Evolutionary conservation across 495 filamentous ascomycete species (phyloP).

Genomic region (Bacidia rubella): DNA sequence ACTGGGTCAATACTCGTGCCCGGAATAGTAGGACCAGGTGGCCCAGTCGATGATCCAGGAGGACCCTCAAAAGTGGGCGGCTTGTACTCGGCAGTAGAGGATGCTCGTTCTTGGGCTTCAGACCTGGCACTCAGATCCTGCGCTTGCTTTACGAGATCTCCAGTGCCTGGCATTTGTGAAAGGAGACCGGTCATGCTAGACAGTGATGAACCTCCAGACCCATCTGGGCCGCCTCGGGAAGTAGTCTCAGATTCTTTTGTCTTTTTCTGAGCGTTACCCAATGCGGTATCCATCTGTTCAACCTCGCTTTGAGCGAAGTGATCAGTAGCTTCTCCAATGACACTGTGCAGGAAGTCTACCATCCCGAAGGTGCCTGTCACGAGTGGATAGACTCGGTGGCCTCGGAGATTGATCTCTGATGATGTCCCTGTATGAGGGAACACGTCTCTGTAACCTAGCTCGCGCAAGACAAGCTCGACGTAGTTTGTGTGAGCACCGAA

Average conservation of each 20-base stretch:
- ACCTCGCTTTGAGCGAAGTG: conserved; percentile 94
- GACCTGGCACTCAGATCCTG: conserved; percentile 60
- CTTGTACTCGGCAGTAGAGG: conserved; percentile 20
- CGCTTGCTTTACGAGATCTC: conserved; percentile 64
- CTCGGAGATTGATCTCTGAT: conserved; percentile 59
- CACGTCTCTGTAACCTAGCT: conserved; percentile 68
- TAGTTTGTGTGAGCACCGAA: conserved; percentile 96
- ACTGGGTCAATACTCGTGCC: conserved; percentile 72
- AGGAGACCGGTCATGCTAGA: conserved; percentile 54
- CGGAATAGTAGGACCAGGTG: conserved; percentile 42
- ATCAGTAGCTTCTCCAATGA: conserved; percentile 90
- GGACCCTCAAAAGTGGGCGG: conserved; percentile 27
- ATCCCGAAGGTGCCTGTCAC: conserved; percentile 86
- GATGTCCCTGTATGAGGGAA: conserved; percentile 73
- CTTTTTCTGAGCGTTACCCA: conserved; percentile 44
- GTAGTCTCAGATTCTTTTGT: conserved; percentile 28
- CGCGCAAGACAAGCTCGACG: conserved; percentile 71
- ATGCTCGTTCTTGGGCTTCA: conserved; percentile 58
- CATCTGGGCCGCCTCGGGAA: conserved; percentile 28
- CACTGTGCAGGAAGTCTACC: conserved; percentile 92
- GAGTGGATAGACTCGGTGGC: conserved; percentile 67
- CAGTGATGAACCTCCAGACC: conserved; percentile 22
- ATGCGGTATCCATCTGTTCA: conserved; percentile 68
- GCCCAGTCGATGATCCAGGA: conserved; percentile 34
- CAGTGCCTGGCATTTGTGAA: conserved; percentile 63